phyloP scores from a whole-genome alignment of 495 filamentous ascomycete species.

The Trichoderma virens region DNA sequence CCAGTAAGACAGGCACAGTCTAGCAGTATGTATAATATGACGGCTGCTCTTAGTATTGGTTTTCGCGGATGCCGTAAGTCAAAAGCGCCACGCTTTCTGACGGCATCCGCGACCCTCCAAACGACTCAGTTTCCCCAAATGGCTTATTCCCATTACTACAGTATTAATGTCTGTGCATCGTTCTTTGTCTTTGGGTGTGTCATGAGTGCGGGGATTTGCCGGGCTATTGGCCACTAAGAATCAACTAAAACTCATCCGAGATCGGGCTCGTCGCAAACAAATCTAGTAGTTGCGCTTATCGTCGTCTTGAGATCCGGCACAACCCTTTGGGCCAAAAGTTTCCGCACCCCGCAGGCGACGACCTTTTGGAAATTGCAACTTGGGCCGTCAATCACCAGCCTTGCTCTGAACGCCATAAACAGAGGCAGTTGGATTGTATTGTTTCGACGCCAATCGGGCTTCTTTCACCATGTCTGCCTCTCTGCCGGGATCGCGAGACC shows the following conservation, averaged over 20 bases:
- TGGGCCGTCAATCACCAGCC: background rate
- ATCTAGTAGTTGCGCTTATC: background rate
- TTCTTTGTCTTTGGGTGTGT: background rate
- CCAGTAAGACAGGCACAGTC: background rate
- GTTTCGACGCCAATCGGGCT: background rate
- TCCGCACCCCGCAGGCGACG: background rate
- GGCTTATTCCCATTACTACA: background rate
- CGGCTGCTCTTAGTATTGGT: background rate
- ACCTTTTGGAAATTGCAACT: background rate
- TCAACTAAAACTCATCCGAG: background rate
- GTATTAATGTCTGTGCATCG: background rate
- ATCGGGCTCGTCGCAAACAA: background rate
- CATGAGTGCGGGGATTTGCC: background rate
- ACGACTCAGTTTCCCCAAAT: no score
- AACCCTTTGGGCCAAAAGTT: slow-evolving; percentile 7
- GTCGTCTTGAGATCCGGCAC: slow-evolving; percentile 1
- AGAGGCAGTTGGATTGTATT: slow-evolving; percentile 2
- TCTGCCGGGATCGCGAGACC: slow-evolving; percentile 74
- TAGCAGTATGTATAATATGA: background rate
- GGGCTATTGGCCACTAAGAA: background rate
- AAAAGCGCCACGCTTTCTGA: no score
- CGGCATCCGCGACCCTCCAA: no score
- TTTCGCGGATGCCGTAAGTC: no score
- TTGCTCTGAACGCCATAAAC: background rate
- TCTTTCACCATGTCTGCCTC: slow-evolving; percentile 72